Base-by-base conservation (phyloP, 352 stramenopile genomes). In the Pythium dissotocum region DNA sequence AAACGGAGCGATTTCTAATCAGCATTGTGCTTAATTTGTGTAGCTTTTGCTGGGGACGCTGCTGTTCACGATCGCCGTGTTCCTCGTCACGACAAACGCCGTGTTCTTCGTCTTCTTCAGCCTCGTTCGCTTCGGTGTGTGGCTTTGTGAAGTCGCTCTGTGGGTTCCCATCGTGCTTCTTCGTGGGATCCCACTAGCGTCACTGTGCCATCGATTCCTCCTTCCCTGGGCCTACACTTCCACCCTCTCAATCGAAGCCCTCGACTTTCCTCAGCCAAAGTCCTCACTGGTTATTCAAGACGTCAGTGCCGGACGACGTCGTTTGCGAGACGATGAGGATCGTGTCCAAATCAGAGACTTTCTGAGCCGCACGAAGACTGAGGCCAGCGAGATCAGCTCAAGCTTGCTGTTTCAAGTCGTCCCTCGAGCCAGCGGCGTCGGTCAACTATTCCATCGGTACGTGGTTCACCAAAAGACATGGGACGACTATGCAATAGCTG, bases 51-150 rank as follows among this genome's bases (percentile, higher is more conserved):
- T 99, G 12, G 96, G 96, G 26, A 98, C 92, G 24, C 82, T 98
- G 42, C 64, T 97, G 0, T 98, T 98, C 72, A 97, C 91, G 40
- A 88, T 98, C 36, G 78, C 96, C 58, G 77, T 95, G 24, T 98
- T 98, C 77, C 70, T 98, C 28, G 95, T 97, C 56, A 97, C 94
- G 10, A 98, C 95, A 18, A 90, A 97, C 56, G 73, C 96, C 33
- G 91, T 98, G 0, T 98, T 98, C 75, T 96, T 98, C 72, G 80
- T 91, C 8, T 98, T 97, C 69, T 98, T 98, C 77, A 78, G 83
- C 6, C 75, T 93, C 6, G 81, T 97, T 24, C 85, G 88, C 7
- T 68, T 85, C 13, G 69, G 69, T 1, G 77, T 94, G 44, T 76
- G 83, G 54, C 8, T 73, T 1, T 33, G 76, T 10, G 72, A 75